phyloP scores from a whole-genome alignment of 1,284 basidiomycete species.

The Veloboletus limbatus region DNA sequence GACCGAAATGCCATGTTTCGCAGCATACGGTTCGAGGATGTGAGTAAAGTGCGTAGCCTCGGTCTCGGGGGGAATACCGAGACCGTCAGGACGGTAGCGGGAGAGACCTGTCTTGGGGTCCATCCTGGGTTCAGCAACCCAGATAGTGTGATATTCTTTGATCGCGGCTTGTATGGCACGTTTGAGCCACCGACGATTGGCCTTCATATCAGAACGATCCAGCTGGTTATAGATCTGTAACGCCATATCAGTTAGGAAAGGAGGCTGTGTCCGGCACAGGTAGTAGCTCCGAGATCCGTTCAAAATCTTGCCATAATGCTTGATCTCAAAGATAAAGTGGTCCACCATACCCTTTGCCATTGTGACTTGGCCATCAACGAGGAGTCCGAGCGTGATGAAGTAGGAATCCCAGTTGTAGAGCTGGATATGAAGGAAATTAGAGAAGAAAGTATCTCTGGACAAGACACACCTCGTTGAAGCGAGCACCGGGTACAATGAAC shows the following conservation, averaged over 20 bases:
- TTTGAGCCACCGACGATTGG: constrained; percentile 91
- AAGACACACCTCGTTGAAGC: constrained; percentile 88
- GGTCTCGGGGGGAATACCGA: constrained; percentile 97
- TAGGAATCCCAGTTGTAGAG: constrained; percentile 93
- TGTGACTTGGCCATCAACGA: constrained; percentile 90
- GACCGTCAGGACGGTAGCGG: constrained; percentile 90
- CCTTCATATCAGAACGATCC: constrained; percentile 77
- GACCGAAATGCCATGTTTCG: constrained; percentile 91
- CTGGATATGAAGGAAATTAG: constrained; percentile 37
- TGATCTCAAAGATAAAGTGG: constrained; percentile 99
- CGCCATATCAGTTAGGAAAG: constrained; percentile 98
- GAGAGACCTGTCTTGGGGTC: constrained; percentile 93
- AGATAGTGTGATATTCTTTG: constrained; percentile 98
- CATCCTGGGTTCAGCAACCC: constrained; percentile 91
- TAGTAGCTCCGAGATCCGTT: constrained; percentile 86
- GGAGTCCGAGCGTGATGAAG: constrained; percentile 90
- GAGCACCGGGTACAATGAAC: constrained; percentile 95
- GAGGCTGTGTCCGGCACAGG: constrained; percentile 93
- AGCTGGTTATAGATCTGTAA: constrained; percentile 97
- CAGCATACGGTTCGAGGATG: constrained; percentile 92
- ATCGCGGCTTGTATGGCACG: constrained; percentile 94
- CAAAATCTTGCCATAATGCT: constrained; percentile 90
- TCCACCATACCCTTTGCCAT: constrained; percentile 98
- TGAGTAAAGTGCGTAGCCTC: constrained; percentile 98
- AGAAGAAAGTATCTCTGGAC: constrained; percentile 1